phyloP scores from a whole-genome alignment of 371 early-diverging fungal species.

The Mucor plumbeus region DNA sequence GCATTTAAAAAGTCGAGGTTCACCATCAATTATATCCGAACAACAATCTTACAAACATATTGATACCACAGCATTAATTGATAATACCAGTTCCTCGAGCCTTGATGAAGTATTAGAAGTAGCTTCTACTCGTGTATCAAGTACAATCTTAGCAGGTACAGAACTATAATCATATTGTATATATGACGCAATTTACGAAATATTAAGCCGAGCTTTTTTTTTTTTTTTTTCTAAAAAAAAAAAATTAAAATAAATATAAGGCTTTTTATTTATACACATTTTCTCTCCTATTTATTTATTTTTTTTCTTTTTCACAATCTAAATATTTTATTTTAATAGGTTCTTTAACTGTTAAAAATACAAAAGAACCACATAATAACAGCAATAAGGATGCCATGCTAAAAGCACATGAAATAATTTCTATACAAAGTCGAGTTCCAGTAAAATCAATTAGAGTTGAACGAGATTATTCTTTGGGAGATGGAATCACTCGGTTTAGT shows the following conservation, averaged over 20 bases:
- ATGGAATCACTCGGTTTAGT: conserved; percentile 54
- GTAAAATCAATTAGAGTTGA: conserved; percentile 44
- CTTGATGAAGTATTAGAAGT: conserved; percentile 1
- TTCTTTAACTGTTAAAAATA: background rate
- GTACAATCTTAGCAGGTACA: conserved; percentile 29
- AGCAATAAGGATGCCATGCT: conserved; percentile 28
- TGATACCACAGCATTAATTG: conserved; percentile 19
- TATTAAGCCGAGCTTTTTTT: conserved; percentile 2
- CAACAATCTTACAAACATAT: conserved; percentile 9
- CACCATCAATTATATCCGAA: conserved; percentile 11
- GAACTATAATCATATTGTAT: background rate
- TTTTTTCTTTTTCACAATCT: background rate
- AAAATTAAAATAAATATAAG: background rate
- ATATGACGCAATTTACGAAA: conserved; percentile 27
- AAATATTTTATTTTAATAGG: background rate
- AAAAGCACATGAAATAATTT: conserved; percentile 22
- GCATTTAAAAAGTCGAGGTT: conserved; percentile 12
- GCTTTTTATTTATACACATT: conserved; percentile 11
- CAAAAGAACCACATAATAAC: background rate
- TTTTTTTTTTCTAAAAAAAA: too few species aligned
- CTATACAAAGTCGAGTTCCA: conserved; percentile 27
- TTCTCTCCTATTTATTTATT: background rate
- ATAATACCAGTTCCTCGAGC: conserved; percentile 20
- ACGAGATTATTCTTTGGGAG: conserved; percentile 54
- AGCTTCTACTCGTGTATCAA: conserved; percentile 18